phyloP scores from a whole-genome alignment of 371 early-diverging fungal species.

The Racocetra persica region DNA sequence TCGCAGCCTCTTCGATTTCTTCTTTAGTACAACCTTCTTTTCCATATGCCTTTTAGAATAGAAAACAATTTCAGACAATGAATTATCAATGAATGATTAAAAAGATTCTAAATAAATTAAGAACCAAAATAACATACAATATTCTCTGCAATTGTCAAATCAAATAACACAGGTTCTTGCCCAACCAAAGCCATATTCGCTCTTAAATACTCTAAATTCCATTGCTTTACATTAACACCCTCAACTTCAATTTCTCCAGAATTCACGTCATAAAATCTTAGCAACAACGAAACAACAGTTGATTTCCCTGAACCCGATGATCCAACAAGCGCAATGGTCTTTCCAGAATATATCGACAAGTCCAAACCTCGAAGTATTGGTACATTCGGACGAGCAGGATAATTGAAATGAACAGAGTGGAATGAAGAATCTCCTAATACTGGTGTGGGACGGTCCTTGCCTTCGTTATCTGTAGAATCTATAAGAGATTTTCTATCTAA shows the following conservation, averaged over 20 bases:
- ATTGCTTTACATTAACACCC: constrained; percentile 65
- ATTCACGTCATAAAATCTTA: constrained; percentile 80
- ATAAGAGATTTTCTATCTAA: constrained; percentile 67
- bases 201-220: constrained; percentile 69
- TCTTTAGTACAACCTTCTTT: constrained; percentile 63
- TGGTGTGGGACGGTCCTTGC: constrained; percentile 57
- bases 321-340: constrained; percentile 84
- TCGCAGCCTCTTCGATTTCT: constrained; percentile 67
- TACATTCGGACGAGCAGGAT: constrained; percentile 85
- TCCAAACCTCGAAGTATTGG: constrained; percentile 77
- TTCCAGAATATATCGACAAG: constrained; percentile 67
- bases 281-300: constrained; percentile 70
- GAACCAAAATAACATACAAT: constrained; percentile 51
- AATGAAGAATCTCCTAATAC: constrained; percentile 65
- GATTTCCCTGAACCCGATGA: constrained; percentile 76
- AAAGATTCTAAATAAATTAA: no score
- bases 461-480: constrained; percentile 56
- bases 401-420: constrained; percentile 74
- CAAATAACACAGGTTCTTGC: constrained; percentile 91
- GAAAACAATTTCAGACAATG: no score
- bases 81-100: no score
- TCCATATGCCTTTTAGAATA: constrained; percentile 55
- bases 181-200: constrained; percentile 81
- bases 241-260: constrained; percentile 59
- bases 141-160: constrained; percentile 85